Evolutionary conservation across 139 green algal genomes (phyloP).

Genomic region (Auxenochlorella pyrenoidosa): DNA sequence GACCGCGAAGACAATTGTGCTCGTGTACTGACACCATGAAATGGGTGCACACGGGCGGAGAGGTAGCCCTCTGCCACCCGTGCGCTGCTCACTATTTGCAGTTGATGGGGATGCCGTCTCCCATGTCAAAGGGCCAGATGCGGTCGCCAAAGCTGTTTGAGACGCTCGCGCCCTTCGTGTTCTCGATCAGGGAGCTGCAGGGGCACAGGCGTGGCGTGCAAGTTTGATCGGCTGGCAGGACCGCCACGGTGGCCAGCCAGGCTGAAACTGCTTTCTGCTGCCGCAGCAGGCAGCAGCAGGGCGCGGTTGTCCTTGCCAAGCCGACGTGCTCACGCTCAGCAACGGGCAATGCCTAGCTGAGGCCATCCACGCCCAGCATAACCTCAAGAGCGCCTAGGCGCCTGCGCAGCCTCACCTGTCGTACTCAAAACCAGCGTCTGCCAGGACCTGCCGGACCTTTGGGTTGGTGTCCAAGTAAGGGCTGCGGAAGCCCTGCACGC

Average conservation of each 20-base stretch:
- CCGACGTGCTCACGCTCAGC: not conserved
- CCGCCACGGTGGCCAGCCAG: no score
- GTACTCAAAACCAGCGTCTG: constrained; percentile 2
- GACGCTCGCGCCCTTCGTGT: not conserved
- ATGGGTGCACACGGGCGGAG: no score
- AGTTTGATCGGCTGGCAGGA: no score
- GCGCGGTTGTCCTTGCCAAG: no score
- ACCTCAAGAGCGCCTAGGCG: no score
- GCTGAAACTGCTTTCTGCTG: no score
- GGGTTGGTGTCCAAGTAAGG: not conserved
- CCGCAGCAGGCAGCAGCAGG: no score
- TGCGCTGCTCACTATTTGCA: not conserved
- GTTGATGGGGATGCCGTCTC: constrained; percentile 37
- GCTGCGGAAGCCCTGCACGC: not conserved
- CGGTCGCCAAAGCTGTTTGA: not conserved
- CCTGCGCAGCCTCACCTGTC: not conserved
- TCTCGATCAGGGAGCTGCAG: constrained; percentile 41
- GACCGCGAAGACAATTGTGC: no score
- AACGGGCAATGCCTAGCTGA: no score
- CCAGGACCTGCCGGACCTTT: not conserved
- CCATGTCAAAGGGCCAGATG: constrained; percentile 44
- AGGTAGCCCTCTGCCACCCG: not conserved
- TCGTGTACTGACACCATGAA: no score
- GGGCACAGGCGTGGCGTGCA: no score
- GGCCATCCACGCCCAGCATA: not conserved